Conservation (phyloP, 768 basidiomycete species). For the Tricholoma matsutake region DNA sequence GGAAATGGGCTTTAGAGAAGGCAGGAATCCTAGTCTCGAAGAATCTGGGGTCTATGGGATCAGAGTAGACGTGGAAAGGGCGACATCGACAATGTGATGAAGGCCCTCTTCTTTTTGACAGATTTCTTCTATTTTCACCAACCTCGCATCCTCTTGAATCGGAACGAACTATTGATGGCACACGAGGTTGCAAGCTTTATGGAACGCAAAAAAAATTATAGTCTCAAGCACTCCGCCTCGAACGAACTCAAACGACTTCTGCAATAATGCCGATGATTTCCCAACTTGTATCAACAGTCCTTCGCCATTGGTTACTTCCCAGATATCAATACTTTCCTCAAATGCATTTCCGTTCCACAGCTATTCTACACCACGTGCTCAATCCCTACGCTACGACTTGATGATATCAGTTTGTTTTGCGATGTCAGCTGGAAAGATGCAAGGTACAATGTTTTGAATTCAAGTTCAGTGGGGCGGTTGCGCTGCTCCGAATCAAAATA, state of each 20-base stretch:
- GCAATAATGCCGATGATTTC: not conserved
- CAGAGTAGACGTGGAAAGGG: slow-evolving; percentile 61
- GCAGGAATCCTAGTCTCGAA: slow-evolving; percentile 28
- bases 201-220: slow-evolving; percentile 4
- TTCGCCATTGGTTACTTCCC: too few species aligned
- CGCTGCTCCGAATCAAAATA: not conserved
- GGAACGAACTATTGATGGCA: slow-evolving; percentile 10
- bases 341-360: too few species aligned
- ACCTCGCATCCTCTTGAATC: not conserved
- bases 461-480: not conserved
- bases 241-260: not conserved
- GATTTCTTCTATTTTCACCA: not conserved
- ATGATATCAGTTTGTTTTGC: too few species aligned
- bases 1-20: slow-evolving; percentile 44
- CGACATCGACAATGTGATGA: slow-evolving; percentile 45
- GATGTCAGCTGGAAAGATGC: too few species aligned
- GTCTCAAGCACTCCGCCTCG: slow-evolving; percentile 1
- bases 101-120: slow-evolving; percentile 10
- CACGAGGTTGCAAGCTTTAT: slow-evolving; percentile 5
- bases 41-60: slow-evolving; percentile 41
- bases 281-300: not conserved
- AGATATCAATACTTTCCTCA: too few species aligned
- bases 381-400: too few species aligned
- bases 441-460: too few species aligned
- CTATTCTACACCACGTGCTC: too few species aligned